A percentile compares a stretch with the other conserved stretches of the same genome.
phyloP scores from a whole-genome alignment of 2,329 filamentous ascomycete genomes.

The Stemphylium vesicarium region DNA sequence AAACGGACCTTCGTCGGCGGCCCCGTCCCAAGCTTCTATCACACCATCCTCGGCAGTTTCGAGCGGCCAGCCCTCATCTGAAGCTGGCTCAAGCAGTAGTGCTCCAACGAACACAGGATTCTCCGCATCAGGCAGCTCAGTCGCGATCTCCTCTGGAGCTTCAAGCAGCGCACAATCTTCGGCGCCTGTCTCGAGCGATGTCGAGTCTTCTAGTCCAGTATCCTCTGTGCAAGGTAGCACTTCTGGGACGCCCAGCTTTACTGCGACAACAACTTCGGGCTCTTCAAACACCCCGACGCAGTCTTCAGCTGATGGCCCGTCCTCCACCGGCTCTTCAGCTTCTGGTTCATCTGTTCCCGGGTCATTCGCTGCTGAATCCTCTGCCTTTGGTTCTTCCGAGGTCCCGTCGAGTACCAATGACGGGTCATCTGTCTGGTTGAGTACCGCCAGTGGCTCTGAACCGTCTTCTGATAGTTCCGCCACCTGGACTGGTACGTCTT shows the following conservation, averaged over 20 bases:
- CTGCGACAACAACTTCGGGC: not conserved
- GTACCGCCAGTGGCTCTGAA: not conserved
- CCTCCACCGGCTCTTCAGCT: not conserved
- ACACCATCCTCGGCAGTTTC: not conserved
- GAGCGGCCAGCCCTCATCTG: not conserved
- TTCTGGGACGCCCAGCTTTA: not conserved
- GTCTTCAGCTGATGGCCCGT: not conserved
- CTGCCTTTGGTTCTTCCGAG: not conserved
- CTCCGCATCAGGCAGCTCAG: not conserved
- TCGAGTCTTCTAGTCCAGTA: not conserved
- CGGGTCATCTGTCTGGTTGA: not conserved
- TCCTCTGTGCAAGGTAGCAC: not conserved
- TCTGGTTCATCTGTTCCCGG: not conserved
- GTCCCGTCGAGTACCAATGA: not conserved
- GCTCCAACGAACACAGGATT: not conserved
- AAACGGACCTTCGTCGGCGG: too few relatives aligned
- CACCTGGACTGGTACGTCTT: not conserved
- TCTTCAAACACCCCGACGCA: not conserved
- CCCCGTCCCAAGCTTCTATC: not conserved
- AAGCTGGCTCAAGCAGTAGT: not conserved
- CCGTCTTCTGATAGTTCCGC: not conserved
- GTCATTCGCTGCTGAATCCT: not conserved
- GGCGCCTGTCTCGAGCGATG: not conserved
- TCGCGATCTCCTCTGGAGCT: not conserved
- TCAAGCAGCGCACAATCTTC: not conserved